phyloP scores from a whole-genome alignment of 139 green algal genomes.

The Pleodorina starrii region DNA sequence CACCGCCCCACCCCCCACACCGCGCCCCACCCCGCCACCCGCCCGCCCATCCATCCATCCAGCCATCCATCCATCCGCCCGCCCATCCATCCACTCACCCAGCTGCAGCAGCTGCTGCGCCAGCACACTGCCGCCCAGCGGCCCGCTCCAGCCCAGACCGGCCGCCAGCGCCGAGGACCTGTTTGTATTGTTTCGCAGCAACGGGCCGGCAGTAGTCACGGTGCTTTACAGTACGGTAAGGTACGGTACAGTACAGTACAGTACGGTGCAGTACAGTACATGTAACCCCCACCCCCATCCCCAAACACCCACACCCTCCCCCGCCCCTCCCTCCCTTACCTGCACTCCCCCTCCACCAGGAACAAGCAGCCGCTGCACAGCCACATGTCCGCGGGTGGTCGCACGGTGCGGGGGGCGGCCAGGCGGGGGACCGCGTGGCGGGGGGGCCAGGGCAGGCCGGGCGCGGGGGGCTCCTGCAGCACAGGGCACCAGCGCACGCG shows the following conservation, averaged over 20 bases:
- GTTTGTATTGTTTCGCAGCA: no score
- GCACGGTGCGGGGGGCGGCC: constrained; percentile 60
- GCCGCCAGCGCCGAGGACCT: constrained; percentile 65
- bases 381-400: constrained; percentile 74
- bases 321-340: constrained; percentile 31
- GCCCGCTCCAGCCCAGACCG: constrained; percentile 68
- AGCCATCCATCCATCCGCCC: background rate
- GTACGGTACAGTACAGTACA: no score
- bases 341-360: constrained; percentile 73
- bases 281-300: background rate
- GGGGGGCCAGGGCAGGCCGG: constrained; percentile 73
- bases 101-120: constrained; percentile 72
- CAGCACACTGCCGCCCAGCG: constrained; percentile 57
- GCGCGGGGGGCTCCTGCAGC: constrained; percentile 51
- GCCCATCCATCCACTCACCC: constrained; percentile 27
- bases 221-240: no score
- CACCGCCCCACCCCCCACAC: no score
- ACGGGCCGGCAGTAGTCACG: no score
- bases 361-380: constrained; percentile 66
- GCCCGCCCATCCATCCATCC: no score
- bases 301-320: background rate
- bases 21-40: no score
- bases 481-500: constrained; percentile 77
- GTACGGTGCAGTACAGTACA: no score
- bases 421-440: constrained; percentile 35